Percentiles rank a stretch among this genome's conserved stretches.
phyloP scores from a whole-genome alignment of 371 early-diverging fungal genomes.

The Actinomortierella wolfii region DNA sequence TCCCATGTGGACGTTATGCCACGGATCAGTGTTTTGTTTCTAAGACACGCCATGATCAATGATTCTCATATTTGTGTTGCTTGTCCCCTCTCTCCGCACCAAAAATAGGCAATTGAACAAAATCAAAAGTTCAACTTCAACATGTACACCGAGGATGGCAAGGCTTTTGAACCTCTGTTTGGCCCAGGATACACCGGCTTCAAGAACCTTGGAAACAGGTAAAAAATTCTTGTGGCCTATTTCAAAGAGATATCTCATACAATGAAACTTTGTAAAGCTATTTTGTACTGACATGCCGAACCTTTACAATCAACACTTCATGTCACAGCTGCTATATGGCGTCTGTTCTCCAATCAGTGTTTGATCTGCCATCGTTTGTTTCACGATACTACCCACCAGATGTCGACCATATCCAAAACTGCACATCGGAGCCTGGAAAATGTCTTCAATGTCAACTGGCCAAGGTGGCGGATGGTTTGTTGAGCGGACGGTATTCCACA shows the following conservation, averaged over 20 bases:
- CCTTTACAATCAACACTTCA: no score
- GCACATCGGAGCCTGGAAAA: conserved; percentile 65
- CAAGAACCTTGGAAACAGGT: conserved; percentile 94
- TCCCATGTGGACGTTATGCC: no score
- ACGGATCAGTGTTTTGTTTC: no score
- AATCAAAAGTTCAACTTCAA: conserved; percentile 96
- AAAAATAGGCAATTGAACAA: conserved; percentile 85
- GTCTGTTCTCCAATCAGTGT: conserved; percentile 87
- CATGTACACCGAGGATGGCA: conserved; percentile 97
- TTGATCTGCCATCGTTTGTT: conserved; percentile 73
- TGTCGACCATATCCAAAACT: conserved; percentile 68
- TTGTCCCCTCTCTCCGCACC: no score
- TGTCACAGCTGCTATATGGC: conserved; percentile 93
- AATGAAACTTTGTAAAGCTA: background rate
- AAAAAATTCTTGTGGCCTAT: background rate
- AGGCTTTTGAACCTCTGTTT: conserved; percentile 77
- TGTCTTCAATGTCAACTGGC: conserved; percentile 91
- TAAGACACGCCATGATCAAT: no score
- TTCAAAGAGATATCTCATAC: background rate
- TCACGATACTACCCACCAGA: conserved; percentile 60
- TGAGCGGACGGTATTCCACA: conserved; percentile 85
- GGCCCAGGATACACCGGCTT: conserved; percentile 94
- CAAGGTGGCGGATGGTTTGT: conserved; percentile 89
- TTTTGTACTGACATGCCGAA: no score
- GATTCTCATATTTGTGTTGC: background rate